A percentile compares a stretch with the other conserved stretches of the same genome.
phyloP scores from a whole-genome alignment of 495 filamentous ascomycete species.

The Xylaria nigripes region DNA sequence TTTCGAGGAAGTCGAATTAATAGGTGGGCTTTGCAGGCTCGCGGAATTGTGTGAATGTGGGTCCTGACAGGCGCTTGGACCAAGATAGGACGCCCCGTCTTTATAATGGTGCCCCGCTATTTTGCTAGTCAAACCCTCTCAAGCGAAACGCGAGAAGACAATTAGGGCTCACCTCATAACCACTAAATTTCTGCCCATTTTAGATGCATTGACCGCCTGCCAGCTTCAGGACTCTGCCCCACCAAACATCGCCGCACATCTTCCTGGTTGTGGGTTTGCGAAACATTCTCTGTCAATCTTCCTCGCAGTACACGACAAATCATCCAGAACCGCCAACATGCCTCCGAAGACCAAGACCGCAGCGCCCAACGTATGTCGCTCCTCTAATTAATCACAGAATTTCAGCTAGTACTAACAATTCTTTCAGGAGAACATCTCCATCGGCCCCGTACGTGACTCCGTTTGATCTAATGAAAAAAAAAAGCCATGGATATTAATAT shows the following conservation, averaged over 20 bases:
- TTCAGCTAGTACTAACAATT: neutral
- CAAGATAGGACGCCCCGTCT: neutral
- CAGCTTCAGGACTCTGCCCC: neutral
- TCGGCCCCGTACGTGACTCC: constrained; percentile 57
- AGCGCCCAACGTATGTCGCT: constrained; percentile 39
- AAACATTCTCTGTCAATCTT: constrained; percentile 9
- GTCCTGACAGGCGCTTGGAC: neutral
- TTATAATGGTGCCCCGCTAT: neutral
- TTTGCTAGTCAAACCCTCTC: constrained; percentile 11
- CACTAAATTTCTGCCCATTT: constrained; percentile 5
- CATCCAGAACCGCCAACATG: constrained; percentile 46
- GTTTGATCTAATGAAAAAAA: constrained; percentile 27
- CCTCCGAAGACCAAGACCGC: constrained; percentile 70
- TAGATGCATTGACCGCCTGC: constrained; percentile 9
- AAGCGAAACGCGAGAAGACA: constrained; percentile 16
- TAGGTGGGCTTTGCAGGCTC: constrained; percentile 4
- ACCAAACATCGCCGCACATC: constrained; percentile 10
- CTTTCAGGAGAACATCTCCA: constrained; percentile 90
- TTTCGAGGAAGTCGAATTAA: constrained; percentile 5
- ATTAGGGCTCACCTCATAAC: constrained; percentile 11
- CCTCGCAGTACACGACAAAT: constrained; percentile 12
- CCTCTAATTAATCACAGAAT: neutral
- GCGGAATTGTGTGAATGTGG: constrained; percentile 6
- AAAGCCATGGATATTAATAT: neutral
- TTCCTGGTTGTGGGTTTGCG: constrained; percentile 7